A percentile compares a stretch with the other conserved stretches of the same genome.
Conservation (phyloP, 768 basidiomycete genomes). For the Naganishia onofrii region DNA sequence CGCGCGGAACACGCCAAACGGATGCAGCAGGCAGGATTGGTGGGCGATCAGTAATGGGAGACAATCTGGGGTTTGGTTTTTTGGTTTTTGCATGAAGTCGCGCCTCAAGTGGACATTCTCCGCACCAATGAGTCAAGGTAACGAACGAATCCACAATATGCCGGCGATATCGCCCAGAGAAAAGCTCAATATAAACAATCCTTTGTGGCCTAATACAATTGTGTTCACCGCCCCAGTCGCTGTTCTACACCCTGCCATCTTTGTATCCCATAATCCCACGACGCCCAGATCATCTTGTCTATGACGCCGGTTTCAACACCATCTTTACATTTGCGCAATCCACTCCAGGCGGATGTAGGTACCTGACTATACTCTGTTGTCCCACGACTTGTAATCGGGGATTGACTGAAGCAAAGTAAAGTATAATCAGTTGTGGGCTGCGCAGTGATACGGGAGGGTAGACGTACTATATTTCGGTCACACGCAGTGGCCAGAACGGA, state of each 20-base stretch:
- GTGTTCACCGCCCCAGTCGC: neutral
- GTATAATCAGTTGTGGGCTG: neutral
- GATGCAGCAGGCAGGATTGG: conserved; percentile 15
- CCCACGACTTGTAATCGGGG: neutral
- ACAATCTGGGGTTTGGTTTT: neutral
- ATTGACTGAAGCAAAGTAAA: neutral
- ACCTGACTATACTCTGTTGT: neutral
- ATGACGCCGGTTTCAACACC: neutral
- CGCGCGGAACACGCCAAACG: conserved; percentile 32
- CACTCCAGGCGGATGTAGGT: too few relatives aligned
- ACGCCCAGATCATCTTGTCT: neutral
- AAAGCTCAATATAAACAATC: neutral
- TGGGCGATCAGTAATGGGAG: neutral
- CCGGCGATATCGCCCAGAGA: neutral
- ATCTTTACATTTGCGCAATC: neutral
- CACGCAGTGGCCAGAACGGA: conserved; percentile 19
- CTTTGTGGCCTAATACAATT: neutral
- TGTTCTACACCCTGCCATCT: conserved; percentile 18
- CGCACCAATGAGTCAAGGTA: too few relatives aligned
- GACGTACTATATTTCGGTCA: conserved; percentile 20
- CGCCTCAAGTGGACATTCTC: too few relatives aligned
- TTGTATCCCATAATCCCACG: conserved; percentile 4
- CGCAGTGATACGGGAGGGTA: neutral
- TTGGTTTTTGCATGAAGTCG: too few relatives aligned
- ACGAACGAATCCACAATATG: neutral